Base-by-base conservation (phyloP, 768 basidiomycete genomes). In the Pleurotus cornucopiae region DNA sequence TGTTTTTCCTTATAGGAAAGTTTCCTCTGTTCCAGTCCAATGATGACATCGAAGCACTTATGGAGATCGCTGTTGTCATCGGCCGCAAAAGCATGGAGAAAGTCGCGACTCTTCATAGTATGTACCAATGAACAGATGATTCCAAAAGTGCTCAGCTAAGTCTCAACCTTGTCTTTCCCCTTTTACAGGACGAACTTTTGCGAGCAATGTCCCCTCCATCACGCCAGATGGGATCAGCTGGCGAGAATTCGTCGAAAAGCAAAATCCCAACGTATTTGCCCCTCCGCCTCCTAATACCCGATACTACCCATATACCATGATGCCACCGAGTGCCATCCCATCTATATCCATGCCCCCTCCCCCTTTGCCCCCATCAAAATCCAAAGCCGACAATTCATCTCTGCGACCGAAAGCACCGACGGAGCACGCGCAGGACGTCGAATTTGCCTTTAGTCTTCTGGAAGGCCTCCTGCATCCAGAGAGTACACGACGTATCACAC, bases 1-100 rank as follows among this genome's bases (percentile, higher is more conserved):
- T 98, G 5, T 95, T 95, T 73, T 95, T 98, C 73, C 76, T 99
- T 37, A 88, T 87, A 0, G 82, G 85, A 44, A 97, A 96, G 62
- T 99, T 98, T 65, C 97, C 97, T 1, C 71, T 98, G 25, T 94
- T 98, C 72, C 89, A 93, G 62, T 93, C 94, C 16, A 89, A 82
- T 63, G 94, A 98, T 64, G 97, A 99, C 66, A 81, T 87, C 37
- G 96, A 99, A 69, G 97, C 95, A 5, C 75, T 98, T 16, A 90
- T 98, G 87, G 97, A 99, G 71, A 88, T 98, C 54, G 88, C 92
- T 13, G 76, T 84, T 9, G 86, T 99, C 44, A 83, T 97, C 59
- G 97, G 97, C 6, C 81, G 82, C 59, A 80, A 77, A 60, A 80
- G 80, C 51, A 91, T 97, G 81, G 96, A 96, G 66, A 86, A 81